phyloP scores from a whole-genome alignment of 2,329 filamentous ascomycete genomes.

The Fusarium incarnatum region DNA sequence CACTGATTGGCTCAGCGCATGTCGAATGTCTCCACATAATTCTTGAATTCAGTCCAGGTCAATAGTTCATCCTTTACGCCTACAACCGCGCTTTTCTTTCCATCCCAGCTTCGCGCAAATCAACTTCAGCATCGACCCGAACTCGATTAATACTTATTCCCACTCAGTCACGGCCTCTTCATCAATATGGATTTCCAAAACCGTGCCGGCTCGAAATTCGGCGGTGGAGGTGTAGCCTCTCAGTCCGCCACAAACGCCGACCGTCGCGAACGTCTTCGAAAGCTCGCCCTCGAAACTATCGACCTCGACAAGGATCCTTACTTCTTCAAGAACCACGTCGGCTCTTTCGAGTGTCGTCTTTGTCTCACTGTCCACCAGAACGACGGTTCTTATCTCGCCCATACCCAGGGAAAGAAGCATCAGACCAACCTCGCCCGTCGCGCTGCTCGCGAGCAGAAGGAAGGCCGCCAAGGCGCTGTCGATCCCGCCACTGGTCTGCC shows the following conservation, averaged over 20 bases:
- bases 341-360: slow-evolving; percentile 96
- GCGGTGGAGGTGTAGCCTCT: slow-evolving; percentile 95
- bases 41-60: slow-evolving; percentile 11
- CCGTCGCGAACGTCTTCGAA: slow-evolving; percentile 95
- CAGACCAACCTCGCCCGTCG: slow-evolving; percentile 97
- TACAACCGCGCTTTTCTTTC: slow-evolving; percentile 37
- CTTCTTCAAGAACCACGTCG: slow-evolving; percentile 99
- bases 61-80: not conserved
- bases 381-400: slow-evolving; percentile 97
- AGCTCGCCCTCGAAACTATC: slow-evolving; percentile 98
- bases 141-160: not conserved
- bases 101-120: slow-evolving; percentile 26
- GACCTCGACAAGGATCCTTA: slow-evolving; percentile 99
- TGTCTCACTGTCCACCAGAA: slow-evolving; percentile 99
- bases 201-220: slow-evolving; percentile 96
- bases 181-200: slow-evolving; percentile 81
- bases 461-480: slow-evolving; percentile 75
- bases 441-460: slow-evolving; percentile 93
- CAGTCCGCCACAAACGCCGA: slow-evolving; percentile 94
- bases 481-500: slow-evolving; percentile 77
- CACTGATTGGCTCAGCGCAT: slow-evolving; percentile 35
- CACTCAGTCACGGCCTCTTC: not conserved
- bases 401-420: slow-evolving; percentile 98
- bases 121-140: slow-evolving; percentile 22
- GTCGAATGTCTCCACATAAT: slow-evolving; percentile 12